Conservation (phyloP, 129 eudicot genomes). For the Scalesia atractyloides region DNA sequence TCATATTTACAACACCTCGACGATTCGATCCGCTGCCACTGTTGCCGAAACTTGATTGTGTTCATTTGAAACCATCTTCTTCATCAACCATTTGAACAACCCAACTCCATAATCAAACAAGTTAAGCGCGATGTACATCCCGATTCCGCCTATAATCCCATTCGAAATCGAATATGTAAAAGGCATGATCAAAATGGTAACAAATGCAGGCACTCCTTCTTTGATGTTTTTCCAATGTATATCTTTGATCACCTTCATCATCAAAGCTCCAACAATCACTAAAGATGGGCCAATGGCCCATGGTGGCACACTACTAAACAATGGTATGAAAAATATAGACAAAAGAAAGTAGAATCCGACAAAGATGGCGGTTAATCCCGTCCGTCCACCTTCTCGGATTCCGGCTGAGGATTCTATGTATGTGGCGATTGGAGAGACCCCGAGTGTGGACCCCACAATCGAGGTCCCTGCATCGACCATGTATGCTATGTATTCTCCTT, state of each 20-base stretch:
- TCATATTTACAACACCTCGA: slow-evolving; percentile 38
- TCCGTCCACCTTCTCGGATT: slow-evolving; percentile 81
- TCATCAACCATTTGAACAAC: slow-evolving; percentile 63
- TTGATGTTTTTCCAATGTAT: slow-evolving; percentile 70
- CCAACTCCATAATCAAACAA: slow-evolving; percentile 46
- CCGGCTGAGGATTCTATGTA: slow-evolving; percentile 83
- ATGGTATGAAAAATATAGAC: slow-evolving; percentile 66
- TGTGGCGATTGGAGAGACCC: slow-evolving; percentile 84
- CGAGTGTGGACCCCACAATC: slow-evolving; percentile 76
- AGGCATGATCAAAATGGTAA: slow-evolving; percentile 85
- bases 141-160: slow-evolving; percentile 90
- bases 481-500: slow-evolving; percentile 79
- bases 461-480: slow-evolving; percentile 92
- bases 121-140: slow-evolving; percentile 53
- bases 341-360: slow-evolving; percentile 68
- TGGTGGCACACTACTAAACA: slow-evolving; percentile 78
- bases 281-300: slow-evolving; percentile 95
- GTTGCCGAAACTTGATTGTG: slow-evolving; percentile 78
- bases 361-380: slow-evolving; percentile 76
- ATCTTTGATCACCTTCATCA: slow-evolving; percentile 89
- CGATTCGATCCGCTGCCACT: slow-evolving; percentile 37
- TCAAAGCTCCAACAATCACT: slow-evolving; percentile 83
- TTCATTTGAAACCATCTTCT: slow-evolving; percentile 55
- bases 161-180: slow-evolving; percentile 79
- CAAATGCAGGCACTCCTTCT: slow-evolving; percentile 78